Base-by-base conservation (phyloP, 371 early-diverging fungal genomes). In the Rhizomucor pusillus region DNA sequence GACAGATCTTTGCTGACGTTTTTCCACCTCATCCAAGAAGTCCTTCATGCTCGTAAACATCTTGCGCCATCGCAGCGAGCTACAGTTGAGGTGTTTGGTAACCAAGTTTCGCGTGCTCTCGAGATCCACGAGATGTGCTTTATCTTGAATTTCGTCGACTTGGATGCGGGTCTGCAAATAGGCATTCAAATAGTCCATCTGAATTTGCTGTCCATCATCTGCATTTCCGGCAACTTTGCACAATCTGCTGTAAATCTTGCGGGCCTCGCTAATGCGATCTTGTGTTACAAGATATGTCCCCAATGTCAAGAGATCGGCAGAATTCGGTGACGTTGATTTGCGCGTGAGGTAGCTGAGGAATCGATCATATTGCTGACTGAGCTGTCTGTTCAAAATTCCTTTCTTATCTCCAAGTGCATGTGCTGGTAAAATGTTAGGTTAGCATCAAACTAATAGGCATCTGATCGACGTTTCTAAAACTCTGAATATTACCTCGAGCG, bases 241-340 rank as follows among this genome's bases (percentile, higher is more conserved):
- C 41, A 7, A 46, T 47, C 47, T 33, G 22, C 20, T 43, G 47
- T 25, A 59, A 0, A 2, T 33, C 37, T 40, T 23, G 60, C 58
- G 60, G 22, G 80, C 83, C 37, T 84, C 85, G 13, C 63, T 57
- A 51, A 81, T 67, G 12, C 83, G 71, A 11, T 82, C 85, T 67
- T 84, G 85, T 9, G 75, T 58, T 12, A 82, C 12, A 18, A 83
- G 58, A 43, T 83, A 83, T 0, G 73, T 47, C 6, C 72, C 65
- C 37, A 77, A 29, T 3, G 74, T 59, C 5, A 78, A 23, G 0
- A 73, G 54, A 55, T 85, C 83, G 1, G 60, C 43, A 13, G 44
- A 44, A 13, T 57, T 59, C 11, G 63, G 59, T 2, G 22, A 22
- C 2, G 66, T 57, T 29, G 29, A 29, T 34, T 73, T 71, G n/a